Evolutionary conservation across 2,329 filamentous ascomycete species (phyloP), one percentile per base, ranked within the genome.

Genomic region (Colletotrichum sp.): DNA sequence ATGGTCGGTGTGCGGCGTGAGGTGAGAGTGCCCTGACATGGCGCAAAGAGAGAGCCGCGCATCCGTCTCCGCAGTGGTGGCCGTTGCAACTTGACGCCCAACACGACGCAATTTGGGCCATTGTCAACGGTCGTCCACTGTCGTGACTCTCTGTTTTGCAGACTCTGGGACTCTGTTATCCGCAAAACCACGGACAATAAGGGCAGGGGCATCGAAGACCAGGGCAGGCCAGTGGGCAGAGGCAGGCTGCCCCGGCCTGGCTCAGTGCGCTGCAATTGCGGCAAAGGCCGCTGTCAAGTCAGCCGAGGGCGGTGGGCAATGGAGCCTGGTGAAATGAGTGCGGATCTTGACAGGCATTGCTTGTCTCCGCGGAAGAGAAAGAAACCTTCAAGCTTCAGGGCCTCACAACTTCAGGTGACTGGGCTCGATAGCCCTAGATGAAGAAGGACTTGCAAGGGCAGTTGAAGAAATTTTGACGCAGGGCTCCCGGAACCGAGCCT

Each of bases 211-310:
- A 22, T 52, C n/a, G 11, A 25, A 7, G 44, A 30, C 25, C 27
- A 52, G 39, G 63, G 27, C 36, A 49, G 39, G 39, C 63, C 63
- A 49, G 39, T 15, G 59, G 32, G 32, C 30, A 34, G 59, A 19
- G 57, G 32, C 64, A 69, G 39, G 44, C 32, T 32, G 74, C 29
- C n/a, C 57, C 49, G 68, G n/a, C 34, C 68, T 34, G 29, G 36
- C n/a, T 25, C 57, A 57, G 44, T 39, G 19, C 44, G 57, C 64
- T 65, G 65, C 59, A 69, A 69, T 61, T 63, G 9, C 74, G 74
- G 74, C 74, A 76, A 74, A 74, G 59, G 57, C 74, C 74, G 74
- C 70, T 74, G 74, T 76, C 70, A 76, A 29, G 15, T 29, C 44
- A 69, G 49, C 63, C 44, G 65, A 74, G 59, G 11, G 25, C 49